Conservation (phyloP, 2,329 filamentous ascomycete species). For the Penicillium sp. region DNA sequence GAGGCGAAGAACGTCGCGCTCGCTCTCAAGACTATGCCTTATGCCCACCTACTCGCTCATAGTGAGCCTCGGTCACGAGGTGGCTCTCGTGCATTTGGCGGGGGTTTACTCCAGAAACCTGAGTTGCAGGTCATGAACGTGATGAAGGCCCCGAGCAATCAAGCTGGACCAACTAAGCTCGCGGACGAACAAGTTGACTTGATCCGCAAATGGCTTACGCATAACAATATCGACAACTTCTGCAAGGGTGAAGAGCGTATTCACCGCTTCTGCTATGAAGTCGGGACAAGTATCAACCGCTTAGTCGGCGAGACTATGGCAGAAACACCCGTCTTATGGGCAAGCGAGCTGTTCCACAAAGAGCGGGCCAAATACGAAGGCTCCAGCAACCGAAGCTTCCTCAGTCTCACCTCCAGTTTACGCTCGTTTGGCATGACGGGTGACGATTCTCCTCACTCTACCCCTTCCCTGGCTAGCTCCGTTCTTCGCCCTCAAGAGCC, state of each 20-base stretch:
- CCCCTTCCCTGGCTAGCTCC: slow-evolving; percentile 32
- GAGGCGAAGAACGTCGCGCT: slow-evolving; percentile 84
- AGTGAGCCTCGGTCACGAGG: slow-evolving; percentile 45
- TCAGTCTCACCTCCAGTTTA: slow-evolving; percentile 47
- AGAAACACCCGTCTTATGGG: slow-evolving; percentile 88
- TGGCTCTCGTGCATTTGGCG: slow-evolving; percentile 53
- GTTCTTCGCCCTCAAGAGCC: slow-evolving; percentile 36
- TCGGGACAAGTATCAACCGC: slow-evolving; percentile 83
- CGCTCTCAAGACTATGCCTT: slow-evolving; percentile 87
- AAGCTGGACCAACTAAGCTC: slow-evolving; percentile 91
- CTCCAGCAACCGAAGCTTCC: slow-evolving; percentile 42
- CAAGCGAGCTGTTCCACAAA: slow-evolving; percentile 82
- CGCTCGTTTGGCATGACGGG: slow-evolving; percentile 48
- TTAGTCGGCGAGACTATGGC: slow-evolving; percentile 82
- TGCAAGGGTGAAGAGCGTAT: slow-evolving; percentile 94
- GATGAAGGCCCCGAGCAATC: slow-evolving; percentile 78
- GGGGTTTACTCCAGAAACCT: slow-evolving; percentile 73
- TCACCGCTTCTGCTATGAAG: slow-evolving; percentile 88
- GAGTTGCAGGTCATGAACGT: slow-evolving; percentile 87
- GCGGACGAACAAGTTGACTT: slow-evolving; percentile 94
- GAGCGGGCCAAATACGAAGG: slow-evolving; percentile 59
- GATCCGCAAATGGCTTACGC: slow-evolving; percentile 80
- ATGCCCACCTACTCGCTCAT: slow-evolving; percentile 46
- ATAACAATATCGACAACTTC: slow-evolving; percentile 85
- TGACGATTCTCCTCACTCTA: slow-evolving; percentile 44